phyloP scores from a whole-genome alignment of 164 flowering plant species.

The Umbellularia californica region DNA sequence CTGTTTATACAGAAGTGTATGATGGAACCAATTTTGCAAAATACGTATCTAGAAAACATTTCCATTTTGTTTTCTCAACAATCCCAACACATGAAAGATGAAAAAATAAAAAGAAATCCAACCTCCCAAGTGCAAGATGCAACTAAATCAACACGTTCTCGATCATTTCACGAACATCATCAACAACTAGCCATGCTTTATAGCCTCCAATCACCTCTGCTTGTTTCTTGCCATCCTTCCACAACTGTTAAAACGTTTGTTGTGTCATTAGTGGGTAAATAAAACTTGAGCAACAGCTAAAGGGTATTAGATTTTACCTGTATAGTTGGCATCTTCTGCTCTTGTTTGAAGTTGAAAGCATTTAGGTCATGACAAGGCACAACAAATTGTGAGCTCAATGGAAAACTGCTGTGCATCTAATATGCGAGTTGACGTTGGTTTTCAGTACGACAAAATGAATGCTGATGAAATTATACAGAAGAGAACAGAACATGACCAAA shows the following conservation, averaged over 20 bases:
- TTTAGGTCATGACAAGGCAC: constrained; percentile 23
- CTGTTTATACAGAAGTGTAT: not conserved
- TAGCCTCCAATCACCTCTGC: constrained; percentile 84
- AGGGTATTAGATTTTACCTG: constrained; percentile 41
- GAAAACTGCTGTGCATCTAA: not conserved
- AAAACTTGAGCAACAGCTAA: constrained; percentile 2
- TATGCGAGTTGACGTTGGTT: not conserved
- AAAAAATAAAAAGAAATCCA: too few relatives aligned
- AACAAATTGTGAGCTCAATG: constrained; percentile 10
- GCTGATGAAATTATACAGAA: not conserved
- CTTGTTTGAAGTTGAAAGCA: constrained; percentile 11
- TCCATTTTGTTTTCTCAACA: not conserved
- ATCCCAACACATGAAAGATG: not conserved
- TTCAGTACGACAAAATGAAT: not conserved
- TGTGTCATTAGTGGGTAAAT: constrained; percentile 1
- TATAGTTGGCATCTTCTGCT: constrained; percentile 93
- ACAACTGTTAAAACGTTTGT: constrained; percentile 41
- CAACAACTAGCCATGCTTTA: constrained; percentile 70
- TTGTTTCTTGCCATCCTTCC: constrained; percentile 72
- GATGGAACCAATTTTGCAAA: too few relatives aligned
- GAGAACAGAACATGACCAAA: not conserved
- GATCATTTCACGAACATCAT: constrained; percentile 78
- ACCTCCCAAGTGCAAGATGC: not conserved
- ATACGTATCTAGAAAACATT: not conserved
- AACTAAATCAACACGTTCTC: constrained; percentile 32